phyloP scores from a whole-genome alignment of 2,329 filamentous ascomycete genomes.

The Acephala macrosclerotiorum region DNA sequence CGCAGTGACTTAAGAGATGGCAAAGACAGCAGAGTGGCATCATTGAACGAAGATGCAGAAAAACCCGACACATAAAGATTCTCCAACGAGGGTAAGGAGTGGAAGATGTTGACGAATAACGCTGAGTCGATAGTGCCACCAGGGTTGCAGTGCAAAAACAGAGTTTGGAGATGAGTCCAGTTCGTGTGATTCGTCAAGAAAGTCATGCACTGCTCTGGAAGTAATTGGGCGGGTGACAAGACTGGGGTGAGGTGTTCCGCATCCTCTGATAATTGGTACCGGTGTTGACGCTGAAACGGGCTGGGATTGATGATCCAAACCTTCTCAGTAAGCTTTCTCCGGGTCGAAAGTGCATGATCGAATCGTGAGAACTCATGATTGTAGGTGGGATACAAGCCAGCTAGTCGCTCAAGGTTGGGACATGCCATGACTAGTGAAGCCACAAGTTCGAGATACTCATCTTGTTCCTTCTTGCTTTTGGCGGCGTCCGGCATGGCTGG shows the following conservation, averaged over 20 bases:
- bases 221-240: constrained; percentile 48
- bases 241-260: constrained; percentile 31
- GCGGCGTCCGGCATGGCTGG: constrained; percentile 53
- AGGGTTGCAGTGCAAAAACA: constrained; percentile 65
- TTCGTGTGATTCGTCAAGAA: constrained; percentile 60
- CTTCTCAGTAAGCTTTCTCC: constrained; percentile 62
- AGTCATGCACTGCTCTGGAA: constrained; percentile 50
- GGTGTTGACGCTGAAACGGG: constrained; percentile 46
- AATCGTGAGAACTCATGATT: constrained; percentile 63
- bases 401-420: constrained; percentile 66
- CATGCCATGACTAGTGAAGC: constrained; percentile 70
- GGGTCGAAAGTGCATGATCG: constrained; percentile 65
- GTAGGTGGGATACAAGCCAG: constrained; percentile 61
- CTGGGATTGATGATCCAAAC: constrained; percentile 59
- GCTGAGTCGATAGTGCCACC: constrained; percentile 61
- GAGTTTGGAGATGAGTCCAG: constrained; percentile 62
- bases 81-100: constrained; percentile 60
- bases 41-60: constrained; percentile 62
- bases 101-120: constrained; percentile 58
- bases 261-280: constrained; percentile 35
- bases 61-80: constrained; percentile 67
- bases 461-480: constrained; percentile 44
- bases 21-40: constrained; percentile 60
- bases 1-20: constrained; percentile 62
- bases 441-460: constrained; percentile 63